Percentiles rank a stretch among this genome's conserved stretches.
These are phyloP conservation scores for Globisporangium barbulae DNA, from an alignment of 352 stramenopile genomes.

Conservation along the genomic window DNA sequence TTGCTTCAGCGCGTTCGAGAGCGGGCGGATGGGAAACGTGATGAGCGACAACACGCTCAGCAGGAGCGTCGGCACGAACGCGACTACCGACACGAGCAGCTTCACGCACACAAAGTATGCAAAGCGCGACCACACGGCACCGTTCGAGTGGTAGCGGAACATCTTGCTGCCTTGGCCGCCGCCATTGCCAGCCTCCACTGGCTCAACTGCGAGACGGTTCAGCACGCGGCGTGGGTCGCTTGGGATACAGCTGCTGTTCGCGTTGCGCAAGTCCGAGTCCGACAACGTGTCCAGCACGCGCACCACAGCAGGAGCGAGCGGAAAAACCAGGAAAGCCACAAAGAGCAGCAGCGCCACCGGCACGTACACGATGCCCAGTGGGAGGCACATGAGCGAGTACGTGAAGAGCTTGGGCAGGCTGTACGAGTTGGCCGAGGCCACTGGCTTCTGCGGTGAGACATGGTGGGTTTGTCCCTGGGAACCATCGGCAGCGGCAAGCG, in stretches of 20 bases:
- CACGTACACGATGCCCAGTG: conserved; percentile 55
- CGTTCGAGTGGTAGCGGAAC: conserved; percentile 57
- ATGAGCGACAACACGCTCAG: conserved; percentile 48
- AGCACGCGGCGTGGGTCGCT: conserved; percentile 56
- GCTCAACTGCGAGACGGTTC: conserved; percentile 42
- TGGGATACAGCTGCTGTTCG: conserved; percentile 59
- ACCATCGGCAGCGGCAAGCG: neutral
- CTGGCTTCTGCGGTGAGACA: conserved; percentile 5
- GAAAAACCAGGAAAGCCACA: conserved; percentile 55
- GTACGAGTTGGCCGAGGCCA: conserved; percentile 26
- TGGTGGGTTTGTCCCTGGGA: neutral
- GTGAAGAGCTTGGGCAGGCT: conserved; percentile 58
- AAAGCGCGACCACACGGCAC: conserved; percentile 62
- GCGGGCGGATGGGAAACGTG: conserved; percentile 51
- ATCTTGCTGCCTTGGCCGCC: conserved; percentile 31
- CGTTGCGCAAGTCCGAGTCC: conserved; percentile 71
- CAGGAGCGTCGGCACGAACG: conserved; percentile 51
- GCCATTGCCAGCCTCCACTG: neutral
- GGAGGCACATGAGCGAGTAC: conserved; percentile 59
- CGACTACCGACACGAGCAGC: conserved; percentile 55
- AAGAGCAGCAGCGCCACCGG: conserved; percentile 53
- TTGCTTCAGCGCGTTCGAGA: conserved; percentile 34
- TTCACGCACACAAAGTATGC: conserved; percentile 68
- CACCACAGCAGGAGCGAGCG: conserved; percentile 46
- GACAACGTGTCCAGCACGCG: conserved; percentile 59